Conservation (phyloP, 345 rosid species). For the Anacardium occidentale region DNA sequence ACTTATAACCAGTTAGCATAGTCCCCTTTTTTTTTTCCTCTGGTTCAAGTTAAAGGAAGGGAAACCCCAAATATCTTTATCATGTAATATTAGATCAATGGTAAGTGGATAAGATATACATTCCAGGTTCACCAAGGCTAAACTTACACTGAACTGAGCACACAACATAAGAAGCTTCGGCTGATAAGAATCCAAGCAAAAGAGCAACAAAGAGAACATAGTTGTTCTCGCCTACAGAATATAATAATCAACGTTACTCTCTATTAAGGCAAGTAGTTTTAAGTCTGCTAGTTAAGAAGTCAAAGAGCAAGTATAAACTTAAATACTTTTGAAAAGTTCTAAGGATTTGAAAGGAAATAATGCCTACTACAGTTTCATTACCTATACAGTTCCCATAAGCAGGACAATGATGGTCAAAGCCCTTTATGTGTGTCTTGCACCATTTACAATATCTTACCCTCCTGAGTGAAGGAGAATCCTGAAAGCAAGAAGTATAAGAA, state of each 20-base stretch:
- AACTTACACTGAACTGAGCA: slow-evolving; percentile 47
- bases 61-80: background rate
- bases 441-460: slow-evolving; percentile 55
- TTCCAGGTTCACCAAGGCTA: slow-evolving; percentile 8
- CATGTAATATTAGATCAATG: background rate
- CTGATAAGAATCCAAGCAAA: slow-evolving; percentile 50
- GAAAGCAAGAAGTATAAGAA: slow-evolving; percentile 5
- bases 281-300: background rate
- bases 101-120: background rate
- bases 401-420: slow-evolving; percentile 72
- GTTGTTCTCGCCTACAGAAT: slow-evolving; percentile 54
- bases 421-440: slow-evolving; percentile 48
- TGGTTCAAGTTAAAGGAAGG: background rate
- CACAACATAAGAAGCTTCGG: slow-evolving; percentile 49
- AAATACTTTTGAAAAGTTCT: background rate
- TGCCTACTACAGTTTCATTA: slow-evolving; percentile 17
- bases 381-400: slow-evolving; percentile 81
- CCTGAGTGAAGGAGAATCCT: slow-evolving; percentile 28
- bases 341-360: background rate
- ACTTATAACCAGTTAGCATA: background rate
- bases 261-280: background rate
- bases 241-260: slow-evolving; percentile 2
- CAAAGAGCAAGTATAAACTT: background rate
- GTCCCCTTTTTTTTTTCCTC: background rate
- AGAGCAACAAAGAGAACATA: slow-evolving; percentile 52